phyloP scores from a whole-genome alignment of 2,329 filamentous ascomycete genomes.

The Gliomastix tumulicola region DNA sequence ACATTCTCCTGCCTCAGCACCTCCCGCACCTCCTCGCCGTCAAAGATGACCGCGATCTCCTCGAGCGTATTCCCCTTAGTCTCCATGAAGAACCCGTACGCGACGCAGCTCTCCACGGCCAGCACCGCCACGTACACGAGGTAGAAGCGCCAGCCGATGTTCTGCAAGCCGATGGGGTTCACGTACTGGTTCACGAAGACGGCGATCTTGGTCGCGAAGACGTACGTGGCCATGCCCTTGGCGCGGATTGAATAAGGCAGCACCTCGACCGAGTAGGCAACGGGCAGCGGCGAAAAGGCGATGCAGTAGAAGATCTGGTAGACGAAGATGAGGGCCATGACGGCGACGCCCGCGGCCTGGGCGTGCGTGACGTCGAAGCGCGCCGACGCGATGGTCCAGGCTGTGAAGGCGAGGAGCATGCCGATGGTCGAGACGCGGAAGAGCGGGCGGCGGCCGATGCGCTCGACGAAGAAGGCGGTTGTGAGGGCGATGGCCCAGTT shows the following conservation, averaged over 20 bases:
- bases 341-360: slow-evolving; percentile 19
- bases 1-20: no score
- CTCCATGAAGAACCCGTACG: slow-evolving; percentile 36
- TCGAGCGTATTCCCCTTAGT: slow-evolving; percentile 42
- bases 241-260: slow-evolving; percentile 45
- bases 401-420: slow-evolving; percentile 23
- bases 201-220: slow-evolving; percentile 16
- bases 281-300: slow-evolving; percentile 44
- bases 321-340: slow-evolving; percentile 25
- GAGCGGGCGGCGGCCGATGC: slow-evolving; percentile 19
- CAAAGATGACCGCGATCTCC: slow-evolving; percentile 51
- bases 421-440: slow-evolving; percentile 19
- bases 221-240: slow-evolving; percentile 34
- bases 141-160: slow-evolving; percentile 47
- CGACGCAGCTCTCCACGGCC: slow-evolving; percentile 38
- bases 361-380: slow-evolving; percentile 18
- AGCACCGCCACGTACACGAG: slow-evolving; percentile 46
- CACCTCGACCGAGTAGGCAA: slow-evolving; percentile 43
- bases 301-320: slow-evolving; percentile 42
- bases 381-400: slow-evolving; percentile 24
- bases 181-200: slow-evolving; percentile 29
- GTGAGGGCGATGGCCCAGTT: slow-evolving; percentile 16
- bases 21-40: no score
- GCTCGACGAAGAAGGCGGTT: slow-evolving; percentile 16
- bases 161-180: slow-evolving; percentile 42